Evolutionary conservation across 371 early-diverging fungal species (phyloP).

Genomic region (Apophysomyces elegans): DNA sequence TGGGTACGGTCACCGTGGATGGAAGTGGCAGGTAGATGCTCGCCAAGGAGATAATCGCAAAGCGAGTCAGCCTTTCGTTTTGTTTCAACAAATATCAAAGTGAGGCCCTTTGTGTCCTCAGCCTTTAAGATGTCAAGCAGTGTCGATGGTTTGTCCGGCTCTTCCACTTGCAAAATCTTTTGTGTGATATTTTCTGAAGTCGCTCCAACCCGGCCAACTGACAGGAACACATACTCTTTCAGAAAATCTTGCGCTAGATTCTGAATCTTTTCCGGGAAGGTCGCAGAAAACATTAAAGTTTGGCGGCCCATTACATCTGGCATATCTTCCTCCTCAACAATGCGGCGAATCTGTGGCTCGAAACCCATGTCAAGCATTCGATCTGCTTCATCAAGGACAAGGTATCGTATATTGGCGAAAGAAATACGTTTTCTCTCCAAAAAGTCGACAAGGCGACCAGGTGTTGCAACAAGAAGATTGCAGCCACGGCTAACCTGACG

Average conservation of each 20-base stretch:
- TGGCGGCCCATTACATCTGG: conserved; percentile 82
- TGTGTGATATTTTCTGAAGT: conserved; percentile 98
- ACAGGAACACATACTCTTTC: conserved; percentile 90
- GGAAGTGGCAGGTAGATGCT: conserved; percentile 83
- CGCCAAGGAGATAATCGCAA: conserved; percentile 69
- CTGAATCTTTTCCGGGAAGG: conserved; percentile 97
- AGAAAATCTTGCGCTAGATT: conserved; percentile 93
- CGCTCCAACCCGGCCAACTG: conserved; percentile 95
- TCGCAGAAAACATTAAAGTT: conserved; percentile 98
- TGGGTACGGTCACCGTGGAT: conserved; percentile 99
- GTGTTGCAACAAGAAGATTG: conserved; percentile 97
- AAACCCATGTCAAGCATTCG: conserved; percentile 99
- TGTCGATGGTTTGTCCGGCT: conserved; percentile 78
- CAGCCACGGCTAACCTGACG: conserved; percentile 90
- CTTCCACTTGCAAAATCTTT: conserved; percentile 65
- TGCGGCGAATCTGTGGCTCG: conserved; percentile 97
- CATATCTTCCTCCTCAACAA: conserved; percentile 96
- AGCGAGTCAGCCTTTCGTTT: conserved; percentile 98
- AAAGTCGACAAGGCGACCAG: conserved; percentile 97
- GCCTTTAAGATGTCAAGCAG: conserved; percentile 80
- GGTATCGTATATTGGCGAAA: conserved; percentile 77
- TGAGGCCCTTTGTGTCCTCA: conserved; percentile 64
- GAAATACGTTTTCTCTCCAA: conserved; percentile 91
- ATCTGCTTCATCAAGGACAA: conserved; percentile 99
- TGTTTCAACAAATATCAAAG: conserved; percentile 97